Evolutionary conservation across 306 rosid genomes (phyloP).

Genomic region (Macrotyloma uniflorum): DNA sequence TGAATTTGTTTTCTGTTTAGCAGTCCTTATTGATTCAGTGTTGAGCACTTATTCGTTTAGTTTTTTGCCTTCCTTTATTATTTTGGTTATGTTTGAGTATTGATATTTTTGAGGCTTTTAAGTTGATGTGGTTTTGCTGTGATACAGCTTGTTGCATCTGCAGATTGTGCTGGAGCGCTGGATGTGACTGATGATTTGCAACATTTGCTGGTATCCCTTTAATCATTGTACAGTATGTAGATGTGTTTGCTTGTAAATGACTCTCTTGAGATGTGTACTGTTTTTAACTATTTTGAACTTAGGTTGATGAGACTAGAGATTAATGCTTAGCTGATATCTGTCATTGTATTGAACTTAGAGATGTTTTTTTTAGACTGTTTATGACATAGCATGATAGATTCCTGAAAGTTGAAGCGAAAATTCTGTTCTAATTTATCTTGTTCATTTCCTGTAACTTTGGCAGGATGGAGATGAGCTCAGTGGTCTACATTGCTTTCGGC

Average conservation of each 20-base stretch:
- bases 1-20: too few relatives aligned
- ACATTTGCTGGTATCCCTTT: conserved; percentile 70
- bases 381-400: conserved; percentile 9
- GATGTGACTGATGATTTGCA: conserved; percentile 94
- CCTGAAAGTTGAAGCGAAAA: conserved; percentile 16
- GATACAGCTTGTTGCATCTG: conserved; percentile 95
- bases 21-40: not conserved
- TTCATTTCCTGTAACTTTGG: conserved; percentile 43
- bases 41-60: not conserved
- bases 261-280: not conserved
- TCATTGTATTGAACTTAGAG: not conserved
- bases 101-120: conserved; percentile 24
- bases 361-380: conserved; percentile 22
- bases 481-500: conserved; percentile 97
- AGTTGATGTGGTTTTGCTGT: conserved; percentile 64
- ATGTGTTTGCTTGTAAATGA: not conserved
- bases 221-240: conserved; percentile 3
- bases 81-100: conserved; percentile 5
- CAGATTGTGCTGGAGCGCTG: conserved; percentile 98
- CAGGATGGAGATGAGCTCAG: conserved; percentile 98
- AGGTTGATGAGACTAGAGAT: not conserved
- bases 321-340: conserved; percentile 22
- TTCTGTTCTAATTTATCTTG: conserved; percentile 9
- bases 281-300: not conserved
- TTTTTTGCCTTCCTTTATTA: not conserved